These are phyloP conservation scores for Dorcoceras hygrometricum DNA, from an alignment of 257 asterid species.

Conservation along the genomic window DNA sequence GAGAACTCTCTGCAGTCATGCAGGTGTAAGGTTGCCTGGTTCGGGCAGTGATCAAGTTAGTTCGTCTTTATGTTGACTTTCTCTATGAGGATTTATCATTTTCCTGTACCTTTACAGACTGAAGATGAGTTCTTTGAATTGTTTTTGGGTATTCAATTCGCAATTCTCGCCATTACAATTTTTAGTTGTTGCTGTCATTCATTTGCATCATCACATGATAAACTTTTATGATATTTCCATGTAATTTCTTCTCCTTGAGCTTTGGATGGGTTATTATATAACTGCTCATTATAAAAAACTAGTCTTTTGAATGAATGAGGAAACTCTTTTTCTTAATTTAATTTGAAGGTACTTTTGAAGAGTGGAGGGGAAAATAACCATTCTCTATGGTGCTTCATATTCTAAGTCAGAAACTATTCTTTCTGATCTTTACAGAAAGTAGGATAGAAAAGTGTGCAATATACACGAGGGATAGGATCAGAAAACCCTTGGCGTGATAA, in stretches of 20 bases:
- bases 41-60: constrained; percentile 37
- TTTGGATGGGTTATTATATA: constrained; percentile 10
- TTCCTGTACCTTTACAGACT: constrained; percentile 4
- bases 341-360: background rate
- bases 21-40: constrained; percentile 40
- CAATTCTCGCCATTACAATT: background rate
- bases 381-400: constrained; percentile 15
- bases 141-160: background rate
- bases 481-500: constrained; percentile 12
- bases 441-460: background rate
- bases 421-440: background rate
- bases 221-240: background rate
- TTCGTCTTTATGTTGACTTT: constrained; percentile 15
- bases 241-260: background rate
- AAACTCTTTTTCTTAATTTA: background rate
- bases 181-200: background rate
- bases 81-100: constrained; percentile 2
- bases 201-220: constrained; percentile 8
- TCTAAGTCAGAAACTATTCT: constrained; percentile 7
- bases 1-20: constrained; percentile 47
- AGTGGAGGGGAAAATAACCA: background rate
- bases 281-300: background rate
- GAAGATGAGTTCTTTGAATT: background rate
- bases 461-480: background rate
- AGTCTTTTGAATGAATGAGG: background rate